Evolutionary conservation across 2,329 filamentous ascomycete species (phyloP), one percentile per base, ranked within the genome.

Genomic region (Emericellopsis atlantica): DNA sequence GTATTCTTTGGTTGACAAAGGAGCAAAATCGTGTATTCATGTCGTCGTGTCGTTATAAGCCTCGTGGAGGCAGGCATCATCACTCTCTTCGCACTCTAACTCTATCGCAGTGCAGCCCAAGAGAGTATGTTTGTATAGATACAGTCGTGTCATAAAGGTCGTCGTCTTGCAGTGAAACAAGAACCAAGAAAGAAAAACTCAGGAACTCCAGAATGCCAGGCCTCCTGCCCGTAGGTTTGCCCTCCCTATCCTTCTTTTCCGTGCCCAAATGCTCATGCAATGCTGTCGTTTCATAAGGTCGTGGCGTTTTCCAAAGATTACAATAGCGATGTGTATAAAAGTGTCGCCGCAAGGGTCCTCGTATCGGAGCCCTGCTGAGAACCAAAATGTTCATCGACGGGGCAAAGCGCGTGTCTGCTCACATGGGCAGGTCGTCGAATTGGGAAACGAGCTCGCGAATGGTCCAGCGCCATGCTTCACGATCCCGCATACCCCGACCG

Each of bases 401-500:
- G 24, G 18, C 18, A 9, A 12, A 22, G 16, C 4, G 5, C n/a
- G 11, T 18, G 34, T 8, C 34, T 18, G 34, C 46, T 56, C 51
- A 59, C 49, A 61, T 51, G 23, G 56, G 44, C 44, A 62, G 48
- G 36, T 63, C 59, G 46, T 62, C 59, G 41, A 64, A 65, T 46
- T 65, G 62, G 37, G 63, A 63, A 39, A 69, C 62, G 48, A 81
- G 70, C 48, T 79, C 74, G 44, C 76, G 69, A 43, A 81, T 83
- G 38, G 78, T 78, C 88, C 87, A 93, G 60, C 82, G 75, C 86
- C 84, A 88, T 40, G 72, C 67, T 48, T 73, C 72, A 50, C 70
- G 68, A 46, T 76, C 68, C 43, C 70, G 64, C 26, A 66, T 60
- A 39, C 73, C 70, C 47, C 71, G 64, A 40, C 73, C 73, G 47